These are phyloP conservation scores for Alternaria brassicae DNA, from an alignment of 2,329 filamentous ascomycete genomes.

Conservation along the genomic window DNA sequence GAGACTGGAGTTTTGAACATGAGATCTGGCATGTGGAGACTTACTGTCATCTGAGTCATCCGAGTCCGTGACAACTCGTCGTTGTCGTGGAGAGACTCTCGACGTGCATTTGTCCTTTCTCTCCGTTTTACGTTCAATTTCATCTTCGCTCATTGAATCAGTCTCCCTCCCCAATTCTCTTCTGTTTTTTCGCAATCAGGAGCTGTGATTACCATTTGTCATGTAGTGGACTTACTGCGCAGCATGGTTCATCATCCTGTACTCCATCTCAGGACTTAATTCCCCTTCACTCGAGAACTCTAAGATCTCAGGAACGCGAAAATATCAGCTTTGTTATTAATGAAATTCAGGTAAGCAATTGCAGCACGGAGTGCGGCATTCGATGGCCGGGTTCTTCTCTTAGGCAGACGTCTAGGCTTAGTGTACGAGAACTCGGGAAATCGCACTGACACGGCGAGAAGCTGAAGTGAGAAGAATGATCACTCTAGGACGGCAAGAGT, in stretches of 20 bases:
- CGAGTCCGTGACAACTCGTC: neutral
- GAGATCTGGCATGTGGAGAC: neutral
- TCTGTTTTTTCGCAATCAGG: neutral
- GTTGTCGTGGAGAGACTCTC: neutral
- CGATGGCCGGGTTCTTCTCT: neutral
- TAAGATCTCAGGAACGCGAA: neutral
- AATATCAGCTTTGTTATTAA: neutral
- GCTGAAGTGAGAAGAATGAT: neutral
- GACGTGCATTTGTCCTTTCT: neutral
- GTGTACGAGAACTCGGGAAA: neutral
- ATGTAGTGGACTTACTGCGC: neutral
- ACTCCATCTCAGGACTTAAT: neutral
- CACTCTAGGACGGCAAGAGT: neutral
- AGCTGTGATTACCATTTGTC: rapidly evolving
- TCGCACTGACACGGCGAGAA: neutral
- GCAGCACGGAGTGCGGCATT: neutral
- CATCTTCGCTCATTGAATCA: neutral
- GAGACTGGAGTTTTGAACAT: rapidly evolving
- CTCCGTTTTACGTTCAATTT: neutral
- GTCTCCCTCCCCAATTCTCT: neutral
- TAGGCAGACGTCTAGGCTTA: neutral
- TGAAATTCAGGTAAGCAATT: neutral
- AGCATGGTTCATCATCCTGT: neutral
- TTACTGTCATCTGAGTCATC: neutral
- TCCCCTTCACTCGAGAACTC: neutral